These are phyloP conservation scores for Narthecium ossifragum DNA, from an alignment of 106 monocot genomes.

Conservation along the genomic window DNA sequence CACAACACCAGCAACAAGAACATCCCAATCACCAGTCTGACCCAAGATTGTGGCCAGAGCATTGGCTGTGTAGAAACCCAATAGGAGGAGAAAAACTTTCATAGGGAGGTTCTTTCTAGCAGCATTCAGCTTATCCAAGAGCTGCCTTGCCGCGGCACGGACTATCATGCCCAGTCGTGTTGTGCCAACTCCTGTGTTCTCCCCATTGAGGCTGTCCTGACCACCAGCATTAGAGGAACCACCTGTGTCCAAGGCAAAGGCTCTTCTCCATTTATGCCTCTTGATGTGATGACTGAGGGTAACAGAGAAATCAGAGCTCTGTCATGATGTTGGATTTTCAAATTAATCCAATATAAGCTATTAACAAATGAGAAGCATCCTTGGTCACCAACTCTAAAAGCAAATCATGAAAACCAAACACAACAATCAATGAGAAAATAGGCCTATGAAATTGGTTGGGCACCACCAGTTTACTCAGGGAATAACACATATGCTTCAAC, in stretches of 20 bases:
- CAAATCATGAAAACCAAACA: too few relatives aligned
- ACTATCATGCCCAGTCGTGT: constrained; percentile 75
- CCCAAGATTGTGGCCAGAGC: constrained; percentile 92
- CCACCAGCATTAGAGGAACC: constrained; percentile 26
- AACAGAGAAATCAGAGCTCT: not conserved
- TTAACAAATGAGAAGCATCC: too few relatives aligned
- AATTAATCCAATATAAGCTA: too few relatives aligned
- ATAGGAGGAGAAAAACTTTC: constrained; percentile 87
- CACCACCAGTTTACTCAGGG: too few relatives aligned
- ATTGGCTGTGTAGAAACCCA: constrained; percentile 97
- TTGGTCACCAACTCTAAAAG: too few relatives aligned
- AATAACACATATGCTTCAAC: too few relatives aligned
- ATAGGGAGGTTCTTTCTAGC: constrained; percentile 74
- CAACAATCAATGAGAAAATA: too few relatives aligned
- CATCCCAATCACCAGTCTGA: constrained; percentile 98
- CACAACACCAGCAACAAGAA: constrained; percentile 83
- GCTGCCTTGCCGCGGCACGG: constrained; percentile 46
- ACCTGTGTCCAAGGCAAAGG: constrained; percentile 59
- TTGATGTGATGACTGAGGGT: constrained; percentile 12
- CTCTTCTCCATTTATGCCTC: constrained; percentile 24
- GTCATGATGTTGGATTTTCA: too few relatives aligned
- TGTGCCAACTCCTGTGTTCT: constrained; percentile 35
- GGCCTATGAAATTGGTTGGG: too few relatives aligned
- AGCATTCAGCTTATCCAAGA: constrained; percentile 66
- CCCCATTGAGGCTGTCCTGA: constrained; percentile 28